These are phyloP conservation scores for Sporisorium graminicola DNA, from an alignment of 1,284 basidiomycete genomes.

Conservation along the genomic window DNA sequence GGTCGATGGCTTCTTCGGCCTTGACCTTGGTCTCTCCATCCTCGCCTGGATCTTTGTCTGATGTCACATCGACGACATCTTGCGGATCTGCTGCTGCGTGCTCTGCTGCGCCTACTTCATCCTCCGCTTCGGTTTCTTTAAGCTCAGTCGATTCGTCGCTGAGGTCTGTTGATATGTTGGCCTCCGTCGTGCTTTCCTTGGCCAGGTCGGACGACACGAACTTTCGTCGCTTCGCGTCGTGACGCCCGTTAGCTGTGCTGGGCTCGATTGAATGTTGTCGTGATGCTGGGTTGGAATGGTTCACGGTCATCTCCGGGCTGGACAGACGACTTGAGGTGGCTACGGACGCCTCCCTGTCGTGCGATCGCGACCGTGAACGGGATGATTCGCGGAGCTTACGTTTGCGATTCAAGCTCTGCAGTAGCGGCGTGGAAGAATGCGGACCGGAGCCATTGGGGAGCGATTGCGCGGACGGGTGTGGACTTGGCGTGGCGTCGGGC, in stretches of 20 bases:
- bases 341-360: conserved; percentile 50
- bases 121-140: conserved; percentile 6
- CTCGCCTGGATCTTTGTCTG: background rate
- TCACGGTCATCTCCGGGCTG: conserved; percentile 51
- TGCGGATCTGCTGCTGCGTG: conserved; percentile 2
- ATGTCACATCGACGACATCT: conserved; percentile 1
- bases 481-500: conserved; percentile 49
- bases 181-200: conserved; percentile 20
- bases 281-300: conserved; percentile 39
- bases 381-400: conserved; percentile 45
- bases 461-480: conserved; percentile 32
- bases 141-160: conserved; percentile 42
- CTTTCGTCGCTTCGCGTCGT: conserved; percentile 36
- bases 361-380: conserved; percentile 34
- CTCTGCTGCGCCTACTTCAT: background rate
- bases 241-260: conserved; percentile 16
- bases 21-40: conserved; percentile 31
- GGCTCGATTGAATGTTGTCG: conserved; percentile 36
- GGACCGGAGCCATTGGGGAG: conserved; percentile 35
- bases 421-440: conserved; percentile 39
- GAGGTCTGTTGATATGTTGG: conserved; percentile 41
- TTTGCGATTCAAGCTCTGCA: conserved; percentile 46
- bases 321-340: conserved; percentile 53
- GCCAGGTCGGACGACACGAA: conserved; percentile 20
- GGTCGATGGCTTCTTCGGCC: conserved; percentile 47